phyloP scores from a whole-genome alignment of 106 monocot species.

The Amphibolis antarctica region DNA sequence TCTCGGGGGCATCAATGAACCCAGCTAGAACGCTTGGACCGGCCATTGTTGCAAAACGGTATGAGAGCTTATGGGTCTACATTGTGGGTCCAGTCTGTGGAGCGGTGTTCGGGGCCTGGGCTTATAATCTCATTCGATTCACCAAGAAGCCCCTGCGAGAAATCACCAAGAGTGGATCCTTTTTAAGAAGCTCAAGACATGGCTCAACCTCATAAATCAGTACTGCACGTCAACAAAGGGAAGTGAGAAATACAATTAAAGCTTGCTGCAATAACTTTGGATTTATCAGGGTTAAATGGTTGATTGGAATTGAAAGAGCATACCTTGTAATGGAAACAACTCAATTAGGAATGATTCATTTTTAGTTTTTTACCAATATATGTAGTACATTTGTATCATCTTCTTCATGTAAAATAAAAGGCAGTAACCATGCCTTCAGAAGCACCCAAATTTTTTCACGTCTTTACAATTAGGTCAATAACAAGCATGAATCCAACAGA shows the following conservation, averaged over 20 bases:
- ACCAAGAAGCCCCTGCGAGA: constrained; percentile 58
- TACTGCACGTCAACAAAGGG: neutral
- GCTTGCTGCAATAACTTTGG: neutral
- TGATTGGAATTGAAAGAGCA: too few relatives aligned
- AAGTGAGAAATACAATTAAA: neutral
- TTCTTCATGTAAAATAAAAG: too few relatives aligned
- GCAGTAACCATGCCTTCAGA: too few relatives aligned
- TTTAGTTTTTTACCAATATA: too few relatives aligned
- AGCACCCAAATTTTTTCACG: too few relatives aligned
- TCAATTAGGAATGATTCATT: too few relatives aligned
- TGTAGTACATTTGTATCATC: too few relatives aligned
- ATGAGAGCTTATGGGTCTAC: constrained; percentile 63
- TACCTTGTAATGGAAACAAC: too few relatives aligned
- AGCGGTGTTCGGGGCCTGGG: constrained; percentile 56
- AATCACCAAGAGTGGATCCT: constrained; percentile 60
- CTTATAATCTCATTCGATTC: constrained; percentile 65
- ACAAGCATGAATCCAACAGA: too few relatives aligned
- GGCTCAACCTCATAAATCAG: neutral
- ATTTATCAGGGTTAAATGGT: too few relatives aligned
- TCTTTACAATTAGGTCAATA: too few relatives aligned
- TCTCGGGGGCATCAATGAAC: constrained; percentile 86
- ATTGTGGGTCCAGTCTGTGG: constrained; percentile 35
- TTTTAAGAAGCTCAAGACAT: constrained; percentile 30
- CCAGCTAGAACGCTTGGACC: constrained; percentile 65
- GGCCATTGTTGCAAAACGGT: constrained; percentile 36